Percentiles rank a stretch among this genome's conserved stretches.
Evolutionary conservation across 2,329 filamentous ascomycete genomes (phyloP).

Genomic region (Fusarium nanum): DNA sequence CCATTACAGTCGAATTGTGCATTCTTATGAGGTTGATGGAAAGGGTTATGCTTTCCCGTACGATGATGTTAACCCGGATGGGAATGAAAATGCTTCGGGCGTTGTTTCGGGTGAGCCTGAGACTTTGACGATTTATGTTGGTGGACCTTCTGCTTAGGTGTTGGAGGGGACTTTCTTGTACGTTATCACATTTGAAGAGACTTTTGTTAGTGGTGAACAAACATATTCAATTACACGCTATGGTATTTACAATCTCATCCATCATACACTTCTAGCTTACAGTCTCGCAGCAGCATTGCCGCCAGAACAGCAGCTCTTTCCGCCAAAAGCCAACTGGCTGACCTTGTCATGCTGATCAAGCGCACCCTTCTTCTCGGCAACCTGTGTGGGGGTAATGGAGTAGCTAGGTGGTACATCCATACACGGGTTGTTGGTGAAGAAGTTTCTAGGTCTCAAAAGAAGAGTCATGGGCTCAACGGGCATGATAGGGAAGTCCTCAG

Average conservation of each 20-base stretch:
- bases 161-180: not conserved
- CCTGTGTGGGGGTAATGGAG: constrained; percentile 48
- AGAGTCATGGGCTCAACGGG: constrained; percentile 86
- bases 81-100: constrained; percentile 63
- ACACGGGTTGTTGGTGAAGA: constrained; percentile 83
- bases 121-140: constrained; percentile 47
- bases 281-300: constrained; percentile 31
- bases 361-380: constrained; percentile 39
- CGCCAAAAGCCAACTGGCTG: constrained; percentile 45
- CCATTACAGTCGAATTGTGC: constrained; percentile 71
- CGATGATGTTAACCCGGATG: constrained; percentile 72
- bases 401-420: constrained; percentile 78
- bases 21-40: constrained; percentile 68
- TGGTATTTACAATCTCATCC: constrained; percentile 3
- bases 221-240: constrained; percentile 9
- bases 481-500: constrained; percentile 95
- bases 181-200: not conserved
- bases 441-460: constrained; percentile 81
- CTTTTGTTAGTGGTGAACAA: not conserved
- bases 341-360: constrained; percentile 38
- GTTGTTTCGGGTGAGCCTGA: constrained; percentile 45
- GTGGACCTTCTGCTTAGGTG: constrained; percentile 26
- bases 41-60: constrained; percentile 75
- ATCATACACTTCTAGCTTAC: not conserved
- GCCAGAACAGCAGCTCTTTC: constrained; percentile 33